These are phyloP conservation scores for Cytidiella melzeri DNA, from an alignment of 768 basidiomycete genomes.

Conservation along the genomic window DNA sequence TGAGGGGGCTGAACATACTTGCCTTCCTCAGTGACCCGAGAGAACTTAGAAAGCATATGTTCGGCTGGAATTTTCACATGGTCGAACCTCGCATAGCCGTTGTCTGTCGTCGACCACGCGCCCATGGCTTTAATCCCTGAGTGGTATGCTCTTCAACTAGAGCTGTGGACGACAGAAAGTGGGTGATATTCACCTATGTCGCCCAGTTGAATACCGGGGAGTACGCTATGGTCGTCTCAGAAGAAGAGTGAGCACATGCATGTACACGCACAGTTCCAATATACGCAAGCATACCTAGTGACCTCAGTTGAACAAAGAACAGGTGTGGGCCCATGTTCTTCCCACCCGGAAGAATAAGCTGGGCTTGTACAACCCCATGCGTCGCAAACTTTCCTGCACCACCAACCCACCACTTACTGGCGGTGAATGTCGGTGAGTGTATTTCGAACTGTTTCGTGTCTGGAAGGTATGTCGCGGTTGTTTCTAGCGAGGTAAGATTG, in stretches of 20 bases:
- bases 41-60: slow-evolving; percentile 72
- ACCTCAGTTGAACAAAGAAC: slow-evolving; percentile 67
- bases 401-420: slow-evolving; percentile 82
- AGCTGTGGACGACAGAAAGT: too few species aligned
- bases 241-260: background rate
- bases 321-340: slow-evolving; percentile 66
- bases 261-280: background rate
- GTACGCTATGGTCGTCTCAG: slow-evolving; percentile 50
- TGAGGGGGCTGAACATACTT: slow-evolving; percentile 63
- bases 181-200: slow-evolving; percentile 56
- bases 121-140: slow-evolving; percentile 53
- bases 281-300: slow-evolving; percentile 39
- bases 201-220: slow-evolving; percentile 59
- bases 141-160: too few species aligned
- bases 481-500: slow-evolving; percentile 63
- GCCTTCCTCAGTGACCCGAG: slow-evolving; percentile 60
- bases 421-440: slow-evolving; percentile 68
- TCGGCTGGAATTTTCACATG: slow-evolving; percentile 61
- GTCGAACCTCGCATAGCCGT: slow-evolving; percentile 64
- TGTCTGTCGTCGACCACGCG: slow-evolving; percentile 48
- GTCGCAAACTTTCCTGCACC: slow-evolving; percentile 66
- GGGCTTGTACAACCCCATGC: slow-evolving; percentile 72
- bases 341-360: slow-evolving; percentile 56
- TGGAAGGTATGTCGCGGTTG: slow-evolving; percentile 70
- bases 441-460: slow-evolving; percentile 66